A percentile compares a stretch with the other conserved stretches of the same genome.
These are phyloP conservation scores for Phytophthora sp. DNA, from an alignment of 352 stramenopile species.

Conservation along the genomic window DNA sequence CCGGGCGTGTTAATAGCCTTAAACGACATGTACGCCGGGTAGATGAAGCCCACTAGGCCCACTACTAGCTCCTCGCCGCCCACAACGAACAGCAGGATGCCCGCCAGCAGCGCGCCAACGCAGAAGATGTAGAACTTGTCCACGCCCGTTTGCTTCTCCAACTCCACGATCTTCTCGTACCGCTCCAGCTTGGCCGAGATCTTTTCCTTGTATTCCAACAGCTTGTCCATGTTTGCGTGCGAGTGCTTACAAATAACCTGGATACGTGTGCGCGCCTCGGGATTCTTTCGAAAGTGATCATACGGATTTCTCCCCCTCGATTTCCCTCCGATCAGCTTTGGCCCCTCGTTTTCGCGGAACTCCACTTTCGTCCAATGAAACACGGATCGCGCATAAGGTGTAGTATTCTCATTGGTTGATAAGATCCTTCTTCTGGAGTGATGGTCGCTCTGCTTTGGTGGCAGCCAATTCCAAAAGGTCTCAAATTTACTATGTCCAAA, in stretches of 20 bases:
- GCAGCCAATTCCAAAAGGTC: conserved; percentile 3
- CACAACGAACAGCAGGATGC: conserved; percentile 80
- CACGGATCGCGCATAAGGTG: conserved; percentile 8
- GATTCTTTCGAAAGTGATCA: conserved; percentile 62
- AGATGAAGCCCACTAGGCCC: conserved; percentile 88
- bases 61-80: conserved; percentile 80
- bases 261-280: not conserved
- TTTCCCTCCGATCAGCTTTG: conserved; percentile 21
- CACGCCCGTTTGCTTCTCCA: conserved; percentile 86
- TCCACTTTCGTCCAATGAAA: conserved; percentile 34
- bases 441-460: conserved; percentile 27
- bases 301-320: conserved; percentile 27
- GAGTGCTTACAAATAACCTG: not conserved
- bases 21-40: conserved; percentile 90
- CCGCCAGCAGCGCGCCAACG: conserved; percentile 46
- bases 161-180: conserved; percentile 84
- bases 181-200: conserved; percentile 81
- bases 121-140: conserved; percentile 91
- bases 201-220: conserved; percentile 85
- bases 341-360: conserved; percentile 11
- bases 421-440: conserved; percentile 33
- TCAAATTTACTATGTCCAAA: too few species aligned
- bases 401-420: conserved; percentile 37
- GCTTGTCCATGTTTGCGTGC: conserved; percentile 70
- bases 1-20: conserved; percentile 83